Conservation (phyloP, 192 early-diverging fungal genomes). For the Linderina pennispora region DNA sequence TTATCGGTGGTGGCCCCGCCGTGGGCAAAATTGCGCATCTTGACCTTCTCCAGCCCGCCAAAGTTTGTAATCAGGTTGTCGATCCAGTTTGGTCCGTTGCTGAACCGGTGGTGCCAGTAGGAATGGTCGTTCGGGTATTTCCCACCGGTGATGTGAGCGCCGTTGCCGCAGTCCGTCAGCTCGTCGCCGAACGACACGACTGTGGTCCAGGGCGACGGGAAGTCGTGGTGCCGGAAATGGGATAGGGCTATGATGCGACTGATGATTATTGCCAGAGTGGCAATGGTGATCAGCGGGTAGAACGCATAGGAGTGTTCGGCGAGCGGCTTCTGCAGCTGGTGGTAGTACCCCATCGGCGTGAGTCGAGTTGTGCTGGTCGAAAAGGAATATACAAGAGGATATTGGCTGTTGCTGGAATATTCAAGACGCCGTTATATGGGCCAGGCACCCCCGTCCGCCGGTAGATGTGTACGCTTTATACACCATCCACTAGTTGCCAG, state of each 20-base stretch:
- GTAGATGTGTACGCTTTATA: no score
- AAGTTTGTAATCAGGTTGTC: conserved; percentile 42
- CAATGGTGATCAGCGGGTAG: conserved; percentile 37
- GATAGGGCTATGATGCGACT: conserved; percentile 31
- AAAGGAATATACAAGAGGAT: no score
- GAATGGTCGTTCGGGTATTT: conserved; percentile 42
- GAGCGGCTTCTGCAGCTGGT: conserved; percentile 29
- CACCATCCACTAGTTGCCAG: no score
- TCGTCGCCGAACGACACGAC: conserved; percentile 42
- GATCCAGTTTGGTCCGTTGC: conserved; percentile 47
- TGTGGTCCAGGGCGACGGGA: conserved; percentile 42
- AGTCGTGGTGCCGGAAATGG: conserved; percentile 5
- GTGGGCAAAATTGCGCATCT: conserved; percentile 49
- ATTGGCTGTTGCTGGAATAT: no score
- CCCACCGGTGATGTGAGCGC: conserved; percentile 39
- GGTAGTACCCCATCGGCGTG: no score
- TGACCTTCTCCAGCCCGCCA: conserved; percentile 35
- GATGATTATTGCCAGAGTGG: conserved; percentile 29
- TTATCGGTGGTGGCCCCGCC: conserved; percentile 39
- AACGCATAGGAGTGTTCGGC: conserved; percentile 33
- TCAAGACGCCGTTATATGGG: no score
- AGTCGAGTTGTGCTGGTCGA: conserved; percentile 40
- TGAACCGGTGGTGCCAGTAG: conserved; percentile 47
- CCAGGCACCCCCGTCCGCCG: no score
- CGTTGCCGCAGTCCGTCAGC: conserved; percentile 42